Evolutionary conservation across 768 basidiomycete species (phyloP).

Genomic region (Infundibulicybe gibba): DNA sequence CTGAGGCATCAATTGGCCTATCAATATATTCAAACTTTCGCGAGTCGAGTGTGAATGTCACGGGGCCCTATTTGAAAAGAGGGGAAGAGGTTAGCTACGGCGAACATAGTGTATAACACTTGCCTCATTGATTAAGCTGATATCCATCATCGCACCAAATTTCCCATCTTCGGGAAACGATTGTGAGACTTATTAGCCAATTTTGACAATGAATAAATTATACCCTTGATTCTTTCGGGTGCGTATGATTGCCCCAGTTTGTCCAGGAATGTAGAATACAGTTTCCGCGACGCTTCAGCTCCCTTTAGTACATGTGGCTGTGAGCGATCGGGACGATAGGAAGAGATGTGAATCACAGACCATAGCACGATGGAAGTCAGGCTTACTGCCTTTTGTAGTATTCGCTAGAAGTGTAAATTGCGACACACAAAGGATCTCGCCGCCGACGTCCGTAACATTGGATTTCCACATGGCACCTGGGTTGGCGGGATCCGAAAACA

Average conservation of each 20-base stretch:
- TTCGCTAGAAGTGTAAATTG: conserved; percentile 92
- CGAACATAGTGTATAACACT: conserved; percentile 15
- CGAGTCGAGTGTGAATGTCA: conserved; percentile 82
- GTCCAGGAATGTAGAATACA: conserved; percentile 74
- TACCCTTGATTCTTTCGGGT: conserved; percentile 79
- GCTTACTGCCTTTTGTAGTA: conserved; percentile 84
- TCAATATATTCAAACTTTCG: conserved; percentile 70
- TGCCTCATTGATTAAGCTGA: conserved; percentile 85
- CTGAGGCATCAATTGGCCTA: conserved; percentile 2
- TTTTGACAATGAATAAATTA: conserved; percentile 9
- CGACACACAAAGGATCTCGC: conserved; percentile 91
- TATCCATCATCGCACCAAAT: conserved; percentile 97
- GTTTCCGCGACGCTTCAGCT: conserved; percentile 56
- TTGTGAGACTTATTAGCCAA: conserved; percentile 4
- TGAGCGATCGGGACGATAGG: neutral
- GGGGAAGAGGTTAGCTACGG: conserved; percentile 42
- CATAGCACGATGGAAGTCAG: conserved; percentile 94
- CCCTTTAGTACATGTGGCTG: conserved; percentile 36
- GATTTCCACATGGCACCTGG: conserved; percentile 78
- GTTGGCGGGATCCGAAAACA: conserved; percentile 60
- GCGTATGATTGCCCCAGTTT: conserved; percentile 64
- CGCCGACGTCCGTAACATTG: conserved; percentile 83
- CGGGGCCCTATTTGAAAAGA: conserved; percentile 57
- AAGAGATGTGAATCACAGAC: conserved; percentile 36
- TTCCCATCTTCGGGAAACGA: conserved; percentile 60